These are phyloP conservation scores for Blastobotrys illinoisensis DNA, from an alignment of 1,139 yeast genomes.

Conservation along the genomic window DNA sequence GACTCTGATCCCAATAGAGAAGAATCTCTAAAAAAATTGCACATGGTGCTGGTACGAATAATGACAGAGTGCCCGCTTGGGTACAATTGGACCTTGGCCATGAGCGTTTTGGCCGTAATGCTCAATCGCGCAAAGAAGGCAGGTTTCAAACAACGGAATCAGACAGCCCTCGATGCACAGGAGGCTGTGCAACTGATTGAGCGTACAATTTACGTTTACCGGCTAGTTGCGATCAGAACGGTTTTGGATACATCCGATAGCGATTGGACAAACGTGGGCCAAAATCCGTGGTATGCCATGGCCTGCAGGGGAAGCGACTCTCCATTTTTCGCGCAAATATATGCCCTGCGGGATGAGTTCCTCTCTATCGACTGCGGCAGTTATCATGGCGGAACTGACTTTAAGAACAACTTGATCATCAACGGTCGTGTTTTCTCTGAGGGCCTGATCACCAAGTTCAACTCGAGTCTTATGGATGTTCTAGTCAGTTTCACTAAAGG, in stretches of 20 bases:
- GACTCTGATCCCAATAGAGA: background rate
- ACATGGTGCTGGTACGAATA: background rate
- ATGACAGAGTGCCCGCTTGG: background rate
- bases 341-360: slow-evolving; percentile 5
- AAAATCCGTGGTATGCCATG: slow-evolving; percentile 8
- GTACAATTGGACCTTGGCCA: background rate
- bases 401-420: background rate
- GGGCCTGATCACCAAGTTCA: background rate
- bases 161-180: background rate
- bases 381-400: background rate
- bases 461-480: background rate
- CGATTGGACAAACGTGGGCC: background rate
- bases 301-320: slow-evolving; percentile 3
- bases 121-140: background rate
- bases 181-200: background rate
- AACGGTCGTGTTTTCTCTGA: background rate
- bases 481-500: background rate
- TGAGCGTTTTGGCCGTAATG: background rate
- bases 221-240: background rate
- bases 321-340: slow-evolving; percentile 4
- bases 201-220: background rate
- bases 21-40: background rate
- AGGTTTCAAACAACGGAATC: background rate
- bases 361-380: background rate
- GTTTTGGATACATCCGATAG: slow-evolving; percentile 7